Evolutionary conservation across 164 flowering plant species (phyloP), one percentile per base, ranked within the genome.

Genomic region (Vitis amurensis): DNA sequence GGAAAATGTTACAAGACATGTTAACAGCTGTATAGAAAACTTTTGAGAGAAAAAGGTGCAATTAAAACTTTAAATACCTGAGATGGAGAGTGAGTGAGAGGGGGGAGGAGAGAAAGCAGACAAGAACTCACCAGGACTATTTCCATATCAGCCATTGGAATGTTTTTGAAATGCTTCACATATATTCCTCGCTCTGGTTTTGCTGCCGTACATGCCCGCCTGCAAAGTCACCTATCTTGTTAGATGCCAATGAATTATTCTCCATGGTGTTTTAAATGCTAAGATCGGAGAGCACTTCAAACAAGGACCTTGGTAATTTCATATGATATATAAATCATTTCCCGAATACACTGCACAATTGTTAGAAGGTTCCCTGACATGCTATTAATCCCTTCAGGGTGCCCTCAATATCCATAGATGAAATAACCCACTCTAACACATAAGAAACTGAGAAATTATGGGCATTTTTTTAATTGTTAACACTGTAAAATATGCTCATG

Each of bases 61-160:
- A 67, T 13, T 19, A 14, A 68, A 17, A 49, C 1, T 47, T 50
- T 29, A 58, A 59, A 59, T 11, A 37, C 2, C 31, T 6, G 44
- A 37, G 23, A 59, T 10, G 27, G 37, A 63, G n/a, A 64, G 67
- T 30, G 37, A 62, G 16, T 10, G n/a, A 56, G 44, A 52, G 50
- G 47, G 19, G 11, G 55, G 57, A 9, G n/a, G 2, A n/a, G 30
- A 51, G 56, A 5, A 14, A 60, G 23, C 2, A 55, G 57, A 56
- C n/a, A 70, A 61, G 23, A 55, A 80, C 97, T 84, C 70, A 93
- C 99, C 73, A 93, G 88, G 65, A 91, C 97, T 69, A 95, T 83
- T 77, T 95, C 99, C 95, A 95, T 74, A 83, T 95, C 99, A 61
- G 99, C 99, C 99, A 95, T 95, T 30, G 99, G 98, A 71, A 95